Conservation (phyloP, 257 asterid species). For the Solanum raphanifolium region DNA sequence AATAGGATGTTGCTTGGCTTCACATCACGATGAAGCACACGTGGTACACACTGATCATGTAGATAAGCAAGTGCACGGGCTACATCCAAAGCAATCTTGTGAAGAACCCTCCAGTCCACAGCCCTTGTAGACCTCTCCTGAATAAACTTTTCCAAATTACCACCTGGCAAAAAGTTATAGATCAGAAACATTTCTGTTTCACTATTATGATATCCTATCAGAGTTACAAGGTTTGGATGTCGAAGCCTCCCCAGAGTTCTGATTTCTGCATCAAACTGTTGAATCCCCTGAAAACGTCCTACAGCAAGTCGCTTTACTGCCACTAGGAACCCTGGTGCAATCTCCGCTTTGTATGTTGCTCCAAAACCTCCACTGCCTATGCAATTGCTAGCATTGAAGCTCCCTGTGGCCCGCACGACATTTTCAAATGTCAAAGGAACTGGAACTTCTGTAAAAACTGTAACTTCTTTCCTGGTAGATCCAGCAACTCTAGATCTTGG, state of each 20-base stretch:
- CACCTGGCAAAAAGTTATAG: conserved; percentile 71
- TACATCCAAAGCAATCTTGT: conserved; percentile 82
- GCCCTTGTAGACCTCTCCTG: conserved; percentile 70
- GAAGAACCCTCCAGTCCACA: conserved; percentile 80
- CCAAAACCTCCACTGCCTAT: conserved; percentile 97
- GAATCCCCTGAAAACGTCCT: conserved; percentile 70
- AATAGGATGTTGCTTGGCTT: conserved; percentile 84
- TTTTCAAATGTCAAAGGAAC: conserved; percentile 68
- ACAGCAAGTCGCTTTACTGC: conserved; percentile 79
- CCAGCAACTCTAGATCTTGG: conserved; percentile 87
- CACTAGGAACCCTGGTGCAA: conserved; percentile 70
- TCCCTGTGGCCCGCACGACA: conserved; percentile 71
- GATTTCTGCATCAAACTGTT: conserved; percentile 80
- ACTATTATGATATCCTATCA: conserved; percentile 84
- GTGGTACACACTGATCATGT: conserved; percentile 85
- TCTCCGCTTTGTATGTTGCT: conserved; percentile 90
- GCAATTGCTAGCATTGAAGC: conserved; percentile 81
- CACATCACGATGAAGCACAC: conserved; percentile 92
- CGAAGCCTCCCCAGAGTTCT: conserved; percentile 74
- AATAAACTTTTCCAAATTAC: conserved; percentile 73
- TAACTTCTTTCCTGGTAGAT: conserved; percentile 66
- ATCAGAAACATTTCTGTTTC: conserved; percentile 87
- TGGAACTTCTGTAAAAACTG: conserved; percentile 63
- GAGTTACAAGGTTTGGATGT: conserved; percentile 76
- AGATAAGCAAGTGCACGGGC: conserved; percentile 84